Percentiles rank a stretch among this genome's conserved stretches.
Evolutionary conservation across 495 filamentous ascomycete species (phyloP).

Genomic region (Lichina pygmaea): DNA sequence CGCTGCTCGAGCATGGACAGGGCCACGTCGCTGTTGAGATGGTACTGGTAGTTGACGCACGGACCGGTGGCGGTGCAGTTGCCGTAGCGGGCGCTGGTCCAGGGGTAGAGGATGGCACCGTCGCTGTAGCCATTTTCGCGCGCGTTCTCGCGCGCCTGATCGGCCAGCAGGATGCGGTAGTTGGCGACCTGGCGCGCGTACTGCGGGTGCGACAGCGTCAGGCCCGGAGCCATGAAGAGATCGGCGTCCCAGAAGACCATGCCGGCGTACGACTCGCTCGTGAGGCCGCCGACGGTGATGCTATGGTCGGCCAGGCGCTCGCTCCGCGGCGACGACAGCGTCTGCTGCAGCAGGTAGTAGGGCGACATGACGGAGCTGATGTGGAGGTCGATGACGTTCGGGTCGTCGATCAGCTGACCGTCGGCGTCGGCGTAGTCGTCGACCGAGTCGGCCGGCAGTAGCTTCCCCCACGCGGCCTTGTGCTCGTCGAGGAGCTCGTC

Average conservation of each 20-base stretch:
- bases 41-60: constrained; percentile 42
- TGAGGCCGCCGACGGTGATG: constrained; percentile 32
- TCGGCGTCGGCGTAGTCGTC: constrained; percentile 34
- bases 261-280: constrained; percentile 34
- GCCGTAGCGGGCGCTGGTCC: constrained; percentile 35
- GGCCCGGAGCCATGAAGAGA: constrained; percentile 37
- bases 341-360: constrained; percentile 45
- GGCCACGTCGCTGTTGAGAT: constrained; percentile 49
- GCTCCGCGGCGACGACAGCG: constrained; percentile 19
- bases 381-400: constrained; percentile 29
- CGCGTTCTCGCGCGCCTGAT: constrained; percentile 25
- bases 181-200: constrained; percentile 28
- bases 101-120: constrained; percentile 29
- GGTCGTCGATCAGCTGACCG: constrained; percentile 29
- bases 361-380: constrained; percentile 36
- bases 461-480: constrained; percentile 24
- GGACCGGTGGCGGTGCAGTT: constrained; percentile 39
- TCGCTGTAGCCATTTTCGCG: constrained; percentile 19
- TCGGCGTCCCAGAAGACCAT: constrained; percentile 40
- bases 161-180: constrained; percentile 24
- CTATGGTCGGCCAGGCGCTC: constrained; percentile 15
- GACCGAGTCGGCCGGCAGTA: constrained; percentile 27
- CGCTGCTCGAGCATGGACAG: constrained; percentile 30
- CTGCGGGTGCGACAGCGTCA: constrained; percentile 29
- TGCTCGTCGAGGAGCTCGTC: constrained; percentile 20